phyloP scores from a whole-genome alignment of 2,329 filamentous ascomycete genomes.

The Fusarium kyushuense region DNA sequence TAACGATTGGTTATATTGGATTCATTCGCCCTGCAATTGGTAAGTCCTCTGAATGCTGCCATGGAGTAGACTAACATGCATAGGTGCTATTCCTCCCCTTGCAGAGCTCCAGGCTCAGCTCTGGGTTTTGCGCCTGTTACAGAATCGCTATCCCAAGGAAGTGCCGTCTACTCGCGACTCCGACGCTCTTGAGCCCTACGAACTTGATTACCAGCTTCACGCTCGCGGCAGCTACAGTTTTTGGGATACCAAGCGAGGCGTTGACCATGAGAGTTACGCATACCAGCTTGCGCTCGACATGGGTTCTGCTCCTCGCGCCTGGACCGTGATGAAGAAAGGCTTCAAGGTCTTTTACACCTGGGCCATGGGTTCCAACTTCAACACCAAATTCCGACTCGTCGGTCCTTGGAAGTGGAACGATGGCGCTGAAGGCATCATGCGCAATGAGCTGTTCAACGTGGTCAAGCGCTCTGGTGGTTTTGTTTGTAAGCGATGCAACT shows the following conservation, averaged over 20 bases:
- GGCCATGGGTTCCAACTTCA: slow-evolving; percentile 64
- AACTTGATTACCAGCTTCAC: slow-evolving; percentile 58
- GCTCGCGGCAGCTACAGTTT: slow-evolving; percentile 51
- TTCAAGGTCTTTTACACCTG: slow-evolving; percentile 58
- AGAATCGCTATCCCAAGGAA: slow-evolving; percentile 43
- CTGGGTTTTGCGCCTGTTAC: slow-evolving; percentile 58
- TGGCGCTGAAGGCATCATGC: slow-evolving; percentile 55
- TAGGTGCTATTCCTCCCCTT: slow-evolving; percentile 62
- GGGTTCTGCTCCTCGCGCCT: slow-evolving; percentile 56
- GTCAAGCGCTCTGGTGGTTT: slow-evolving; percentile 53
- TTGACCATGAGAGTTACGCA: slow-evolving; percentile 63
- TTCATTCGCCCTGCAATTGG: slow-evolving; percentile 61
- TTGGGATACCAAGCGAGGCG: slow-evolving; percentile 54
- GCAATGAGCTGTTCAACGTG: slow-evolving; percentile 56
- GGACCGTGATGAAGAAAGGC: slow-evolving; percentile 51
- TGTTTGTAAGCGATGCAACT: slow-evolving; percentile 51
- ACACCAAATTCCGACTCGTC: slow-evolving; percentile 61
- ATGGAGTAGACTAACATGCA: not conserved
- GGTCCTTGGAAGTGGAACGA: slow-evolving; percentile 59
- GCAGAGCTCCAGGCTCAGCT: slow-evolving; percentile 63
- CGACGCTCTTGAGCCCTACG: slow-evolving; percentile 50
- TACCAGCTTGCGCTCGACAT: slow-evolving; percentile 64
- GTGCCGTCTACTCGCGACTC: slow-evolving; percentile 30
- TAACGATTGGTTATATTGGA: slow-evolving; percentile 60
- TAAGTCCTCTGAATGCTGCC: slow-evolving; percentile 17